Base-by-base conservation (phyloP, 257 asterid genomes). In the Echium plantagineum region DNA sequence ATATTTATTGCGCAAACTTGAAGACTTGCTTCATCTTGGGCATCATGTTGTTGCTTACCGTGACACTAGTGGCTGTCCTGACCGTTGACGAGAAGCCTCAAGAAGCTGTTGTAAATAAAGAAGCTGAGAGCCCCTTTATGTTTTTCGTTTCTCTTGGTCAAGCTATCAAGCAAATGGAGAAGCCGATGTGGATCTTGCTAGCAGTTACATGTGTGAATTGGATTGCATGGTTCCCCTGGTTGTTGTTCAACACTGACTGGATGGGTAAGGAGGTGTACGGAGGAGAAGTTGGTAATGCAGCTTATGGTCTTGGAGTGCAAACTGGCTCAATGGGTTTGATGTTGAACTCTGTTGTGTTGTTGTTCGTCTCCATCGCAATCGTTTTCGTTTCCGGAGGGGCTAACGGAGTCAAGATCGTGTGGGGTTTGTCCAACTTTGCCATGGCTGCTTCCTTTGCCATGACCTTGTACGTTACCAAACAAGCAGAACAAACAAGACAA, bases 231-330 rank as follows among this genome's bases (percentile, higher is more conserved):
- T 85, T 85, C 28, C 94, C 91, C 0, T 85, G 83, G 64, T 61
- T 85, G 69, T 55, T 85, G 54, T 83, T 72, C 66, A 90, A 85
- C 71, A 85, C 94, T 3, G 91, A 85, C 54, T 85, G 94, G 94
- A 83, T 85, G 95, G 95, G 93, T 18, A 74, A 42, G 21, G 95
- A 86, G 68, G 85, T 86, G 54, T 86, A 70, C 62, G 95, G 95
- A 7, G 95, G 95, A 0, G 5, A 19, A 9, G 85, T 78, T 1
- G 91, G 82, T 2, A 75, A 71, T 12, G 72, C 69, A 54, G 68
- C 4, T 7, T 86, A 66, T 52, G 52, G 17, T 24, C 32, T 16
- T 26, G 94, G 94, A 7, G 84, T 85, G 15, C 82, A 80, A 56
- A 83, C 87, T 0, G 90, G 94, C 8, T 17, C 59, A 3, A 10